phyloP scores from a whole-genome alignment of 176 grass and related monocot genomes.

The Rhynchospora tenuis region DNA sequence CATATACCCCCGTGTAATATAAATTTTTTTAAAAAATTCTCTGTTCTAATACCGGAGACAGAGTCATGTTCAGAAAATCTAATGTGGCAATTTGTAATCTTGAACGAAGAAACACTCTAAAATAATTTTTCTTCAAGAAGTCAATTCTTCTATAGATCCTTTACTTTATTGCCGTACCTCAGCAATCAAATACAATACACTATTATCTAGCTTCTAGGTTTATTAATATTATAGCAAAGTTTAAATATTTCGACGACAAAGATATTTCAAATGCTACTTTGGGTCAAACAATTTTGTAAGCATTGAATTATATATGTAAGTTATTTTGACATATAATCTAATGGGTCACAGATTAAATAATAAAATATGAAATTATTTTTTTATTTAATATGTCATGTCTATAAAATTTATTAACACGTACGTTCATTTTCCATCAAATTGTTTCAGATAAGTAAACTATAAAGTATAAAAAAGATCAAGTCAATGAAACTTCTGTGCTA shows the following conservation, averaged over 20 bases:
- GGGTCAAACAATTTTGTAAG: not conserved
- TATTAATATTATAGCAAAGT: not conserved
- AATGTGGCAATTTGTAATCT: too few species aligned
- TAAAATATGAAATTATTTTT: not conserved
- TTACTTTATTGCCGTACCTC: too few species aligned
- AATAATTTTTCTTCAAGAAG: too few species aligned
- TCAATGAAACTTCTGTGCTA: not conserved
- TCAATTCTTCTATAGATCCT: too few species aligned
- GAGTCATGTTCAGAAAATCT: too few species aligned
- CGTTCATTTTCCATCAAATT: not conserved
- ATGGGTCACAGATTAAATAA: not conserved
- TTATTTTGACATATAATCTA: not conserved
- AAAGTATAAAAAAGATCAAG: not conserved
- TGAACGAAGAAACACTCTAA: too few species aligned
- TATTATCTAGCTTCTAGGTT: not conserved
- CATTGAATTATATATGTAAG: not conserved
- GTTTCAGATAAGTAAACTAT: slow-evolving; percentile 12
- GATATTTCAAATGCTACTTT: not conserved
- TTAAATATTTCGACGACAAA: not conserved
- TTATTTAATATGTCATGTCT: not conserved
- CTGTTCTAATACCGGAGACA: too few species aligned
- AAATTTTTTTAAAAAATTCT: too few species aligned
- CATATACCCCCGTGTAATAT: too few species aligned
- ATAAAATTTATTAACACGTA: not conserved
- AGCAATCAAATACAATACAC: too few species aligned